Base-by-base conservation (phyloP, 2,329 filamentous ascomycete genomes). In the Colletotrichum tanaceti region DNA sequence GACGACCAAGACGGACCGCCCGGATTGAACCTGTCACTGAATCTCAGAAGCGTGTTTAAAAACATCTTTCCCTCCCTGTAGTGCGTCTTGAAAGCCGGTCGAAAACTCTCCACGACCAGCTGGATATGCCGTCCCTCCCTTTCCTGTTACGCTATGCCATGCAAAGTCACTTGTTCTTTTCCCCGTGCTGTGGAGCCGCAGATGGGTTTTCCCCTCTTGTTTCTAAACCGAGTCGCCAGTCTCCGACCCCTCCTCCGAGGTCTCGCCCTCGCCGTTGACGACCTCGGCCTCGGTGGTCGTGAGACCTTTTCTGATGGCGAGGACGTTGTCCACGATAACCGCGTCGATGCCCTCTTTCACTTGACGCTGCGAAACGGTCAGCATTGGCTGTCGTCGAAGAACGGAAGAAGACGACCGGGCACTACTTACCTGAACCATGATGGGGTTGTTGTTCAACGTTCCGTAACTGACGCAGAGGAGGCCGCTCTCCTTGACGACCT, bases 401-500 rank as follows among this genome's bases (percentile, higher is more conserved):
- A 20, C 5, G 14, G n/a, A 32, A 24, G 52, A 43, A 63, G 14
- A 9, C 50, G 22, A 46, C 38, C 63, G 41, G 14, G n/a, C n/a
- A n/a, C n/a, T 47, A 77, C 89, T 79, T 85, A 96, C 93, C 85
- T 95, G 90, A 43, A 97, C 94, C 80, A 97, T 91, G 22, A 87
- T 84, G 0, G 93, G 88, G 59, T 98, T 91, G 71, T 99, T 99
- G 77, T 99, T 99, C 75, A 93, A 79, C 14, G 86, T 83, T n/a
- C 96, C 96, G 75, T 99, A 99, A 72, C 92, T 97, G 63, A 98
- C 94, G 77, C 96, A 99, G 2, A 99, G 93, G 70, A 99, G 80
- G 5, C 95, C 95, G 58, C 90, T 93, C 79, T 97, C 94, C 83
- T 98, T 98, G 18, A 99, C 94, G 24, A 98, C 94, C 74, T 88